Percentiles rank a stretch among this genome's conserved stretches.
Conservation (phyloP, 352 stramenopile genomes). For the Aphanomyces euteiches region DNA sequence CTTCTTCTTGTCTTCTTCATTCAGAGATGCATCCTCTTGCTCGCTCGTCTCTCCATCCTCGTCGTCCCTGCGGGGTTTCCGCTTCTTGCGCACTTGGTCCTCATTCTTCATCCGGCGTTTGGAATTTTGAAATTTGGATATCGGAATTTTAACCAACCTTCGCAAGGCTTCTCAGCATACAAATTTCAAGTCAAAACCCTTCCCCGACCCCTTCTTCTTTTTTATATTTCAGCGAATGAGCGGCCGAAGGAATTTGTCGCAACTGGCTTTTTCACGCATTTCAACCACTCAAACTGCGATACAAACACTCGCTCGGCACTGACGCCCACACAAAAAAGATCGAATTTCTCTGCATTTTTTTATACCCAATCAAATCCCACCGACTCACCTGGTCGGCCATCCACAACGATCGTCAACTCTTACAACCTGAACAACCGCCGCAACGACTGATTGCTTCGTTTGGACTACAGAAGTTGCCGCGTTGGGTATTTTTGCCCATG, state of each 20-base stretch:
- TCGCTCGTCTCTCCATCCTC: constrained; percentile 12
- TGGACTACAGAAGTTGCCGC: too few relatives aligned
- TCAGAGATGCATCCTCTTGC: background rate
- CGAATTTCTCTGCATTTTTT: constrained; percentile 29
- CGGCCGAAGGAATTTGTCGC: constrained; percentile 8
- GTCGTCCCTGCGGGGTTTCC: constrained; percentile 16
- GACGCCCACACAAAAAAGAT: constrained; percentile 16
- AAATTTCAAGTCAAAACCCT: constrained; percentile 26
- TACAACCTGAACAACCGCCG: too few relatives aligned
- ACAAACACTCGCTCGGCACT: background rate
- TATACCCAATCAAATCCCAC: constrained; percentile 24
- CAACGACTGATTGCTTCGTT: too few relatives aligned
- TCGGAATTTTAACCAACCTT: constrained; percentile 33
- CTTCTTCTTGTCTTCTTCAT: constrained; percentile 26
- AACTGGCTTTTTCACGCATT: constrained; percentile 25
- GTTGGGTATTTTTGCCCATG: too few relatives aligned
- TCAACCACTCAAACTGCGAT: constrained; percentile 22
- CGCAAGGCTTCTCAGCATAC: constrained; percentile 25
- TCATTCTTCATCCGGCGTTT: constrained; percentile 17
- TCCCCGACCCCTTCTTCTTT: constrained; percentile 28
- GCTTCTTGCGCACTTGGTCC: constrained; percentile 26
- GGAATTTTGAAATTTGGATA: constrained; percentile 28
- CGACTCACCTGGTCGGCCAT: too few relatives aligned
- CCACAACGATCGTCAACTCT: too few relatives aligned
- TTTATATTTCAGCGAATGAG: constrained; percentile 30